phyloP scores from a whole-genome alignment of 2,329 filamentous ascomycete genomes.

The Xylaria sp. region DNA sequence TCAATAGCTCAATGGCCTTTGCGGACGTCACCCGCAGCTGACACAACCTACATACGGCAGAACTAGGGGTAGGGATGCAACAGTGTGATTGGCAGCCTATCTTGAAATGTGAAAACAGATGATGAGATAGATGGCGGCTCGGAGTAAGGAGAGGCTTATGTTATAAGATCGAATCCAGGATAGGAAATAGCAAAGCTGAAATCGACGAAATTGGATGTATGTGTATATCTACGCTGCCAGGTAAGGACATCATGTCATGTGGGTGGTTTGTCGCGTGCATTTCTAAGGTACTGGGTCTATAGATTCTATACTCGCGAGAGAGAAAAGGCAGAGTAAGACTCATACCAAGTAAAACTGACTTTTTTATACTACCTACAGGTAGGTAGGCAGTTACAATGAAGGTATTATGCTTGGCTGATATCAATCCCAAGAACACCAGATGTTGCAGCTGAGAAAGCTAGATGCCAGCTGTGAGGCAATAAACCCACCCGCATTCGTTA shows the following conservation, averaged over 20 bases:
- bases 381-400: no score
- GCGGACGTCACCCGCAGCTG: constrained; percentile 8
- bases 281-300: background rate
- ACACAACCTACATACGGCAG: background rate
- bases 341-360: no score
- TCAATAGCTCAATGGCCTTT: constrained; percentile 19
- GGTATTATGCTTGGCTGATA: background rate
- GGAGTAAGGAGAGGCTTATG: background rate
- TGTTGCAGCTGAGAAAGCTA: background rate
- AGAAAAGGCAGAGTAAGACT: background rate
- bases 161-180: background rate
- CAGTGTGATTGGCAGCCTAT: background rate
- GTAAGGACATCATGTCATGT: background rate
- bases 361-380: no score
- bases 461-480: background rate
- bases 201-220: background rate
- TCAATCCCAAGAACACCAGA: background rate
- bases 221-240: background rate
- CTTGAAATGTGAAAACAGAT: background rate
- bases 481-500: background rate
- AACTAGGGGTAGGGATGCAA: background rate
- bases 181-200: background rate
- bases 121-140: background rate
- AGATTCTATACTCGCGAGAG: background rate
- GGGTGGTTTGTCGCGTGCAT: background rate